These are phyloP conservation scores for Coniochaeta sp. DNA, from an alignment of 2,329 filamentous ascomycete species.

Conservation along the genomic window DNA sequence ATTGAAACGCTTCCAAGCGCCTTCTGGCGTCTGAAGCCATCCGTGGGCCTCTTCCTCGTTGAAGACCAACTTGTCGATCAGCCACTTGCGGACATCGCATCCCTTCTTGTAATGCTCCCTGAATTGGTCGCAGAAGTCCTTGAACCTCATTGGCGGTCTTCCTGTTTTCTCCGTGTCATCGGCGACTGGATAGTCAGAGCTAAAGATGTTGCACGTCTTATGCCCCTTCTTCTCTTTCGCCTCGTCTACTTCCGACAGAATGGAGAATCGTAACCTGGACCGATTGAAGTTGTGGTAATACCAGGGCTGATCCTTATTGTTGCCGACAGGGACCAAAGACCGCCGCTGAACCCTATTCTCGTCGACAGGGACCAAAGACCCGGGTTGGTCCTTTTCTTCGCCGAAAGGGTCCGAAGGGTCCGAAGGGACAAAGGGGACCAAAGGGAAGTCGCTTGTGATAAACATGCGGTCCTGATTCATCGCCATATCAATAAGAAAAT, in stretches of 20 bases:
- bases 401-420: background rate
- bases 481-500: constrained; percentile 48
- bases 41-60: constrained; percentile 52
- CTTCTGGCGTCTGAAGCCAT: constrained; percentile 38
- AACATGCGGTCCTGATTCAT: constrained; percentile 59
- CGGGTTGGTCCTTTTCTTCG: constrained; percentile 12
- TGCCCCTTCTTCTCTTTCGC: constrained; percentile 19
- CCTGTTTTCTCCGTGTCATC: background rate
- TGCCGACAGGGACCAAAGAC: constrained; percentile 22
- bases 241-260: constrained; percentile 28
- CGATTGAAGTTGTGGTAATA: constrained; percentile 34
- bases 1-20: constrained; percentile 59
- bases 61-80: constrained; percentile 56
- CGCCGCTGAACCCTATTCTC: constrained; percentile 12
- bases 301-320: constrained; percentile 10
- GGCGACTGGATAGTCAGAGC: constrained; percentile 30
- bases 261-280: constrained; percentile 58
- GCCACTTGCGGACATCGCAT: constrained; percentile 39
- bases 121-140: constrained; percentile 21
- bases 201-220: constrained; percentile 40
- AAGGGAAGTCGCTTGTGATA: constrained; percentile 53
- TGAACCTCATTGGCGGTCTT: constrained; percentile 4
- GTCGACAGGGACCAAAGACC: constrained; percentile 20
- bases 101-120: constrained; percentile 24
- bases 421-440: constrained; percentile 27